Conservation (phyloP, 805 yeast genomes). For the Lipomyces sp. region DNA sequence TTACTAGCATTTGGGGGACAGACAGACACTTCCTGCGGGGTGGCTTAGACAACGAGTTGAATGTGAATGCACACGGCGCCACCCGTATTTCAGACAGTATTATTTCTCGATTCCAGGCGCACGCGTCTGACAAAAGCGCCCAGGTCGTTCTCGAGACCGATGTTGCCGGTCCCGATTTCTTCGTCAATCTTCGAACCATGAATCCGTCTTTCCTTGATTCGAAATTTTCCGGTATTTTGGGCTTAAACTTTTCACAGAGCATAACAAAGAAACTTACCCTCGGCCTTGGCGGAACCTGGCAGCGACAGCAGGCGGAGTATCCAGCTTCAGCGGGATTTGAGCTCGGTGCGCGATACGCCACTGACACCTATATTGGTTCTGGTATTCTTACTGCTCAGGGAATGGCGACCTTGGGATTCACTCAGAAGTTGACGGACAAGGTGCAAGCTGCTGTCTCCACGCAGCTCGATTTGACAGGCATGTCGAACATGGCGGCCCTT, state of each 20-base stretch:
- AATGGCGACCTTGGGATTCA: conserved; percentile 83
- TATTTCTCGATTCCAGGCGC: conserved; percentile 30
- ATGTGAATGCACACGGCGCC: conserved; percentile 28
- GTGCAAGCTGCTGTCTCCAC: conserved; percentile 96
- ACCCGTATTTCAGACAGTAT: conserved; percentile 22
- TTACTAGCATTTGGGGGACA: conserved; percentile 85
- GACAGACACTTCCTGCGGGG: conserved; percentile 89
- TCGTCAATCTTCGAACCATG: conserved; percentile 85
- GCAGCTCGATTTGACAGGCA: conserved; percentile 55
- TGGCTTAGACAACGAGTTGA: conserved; percentile 77
- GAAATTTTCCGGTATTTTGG: conserved; percentile 86
- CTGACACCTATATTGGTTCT: conserved; percentile 89
- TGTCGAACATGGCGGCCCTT: conserved; percentile 46
- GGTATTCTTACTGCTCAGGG: conserved; percentile 93
- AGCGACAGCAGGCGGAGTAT: conserved; percentile 59
- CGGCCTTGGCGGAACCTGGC: conserved; percentile 92
- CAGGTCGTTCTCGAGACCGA: conserved; percentile 98
- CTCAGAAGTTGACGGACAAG: conserved; percentile 89
- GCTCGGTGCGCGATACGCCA: conserved; percentile 86
- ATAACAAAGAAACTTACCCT: conserved; percentile 80
- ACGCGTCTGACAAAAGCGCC: conserved; percentile 33
- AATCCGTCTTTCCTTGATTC: conserved; percentile 83
- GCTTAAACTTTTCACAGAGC: conserved; percentile 88
- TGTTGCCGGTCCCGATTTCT: conserved; percentile 84
- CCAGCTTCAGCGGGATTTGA: conserved; percentile 93